phyloP scores from a whole-genome alignment of 2,329 filamentous ascomycete species.

The Colletotrichum abscissum region DNA sequence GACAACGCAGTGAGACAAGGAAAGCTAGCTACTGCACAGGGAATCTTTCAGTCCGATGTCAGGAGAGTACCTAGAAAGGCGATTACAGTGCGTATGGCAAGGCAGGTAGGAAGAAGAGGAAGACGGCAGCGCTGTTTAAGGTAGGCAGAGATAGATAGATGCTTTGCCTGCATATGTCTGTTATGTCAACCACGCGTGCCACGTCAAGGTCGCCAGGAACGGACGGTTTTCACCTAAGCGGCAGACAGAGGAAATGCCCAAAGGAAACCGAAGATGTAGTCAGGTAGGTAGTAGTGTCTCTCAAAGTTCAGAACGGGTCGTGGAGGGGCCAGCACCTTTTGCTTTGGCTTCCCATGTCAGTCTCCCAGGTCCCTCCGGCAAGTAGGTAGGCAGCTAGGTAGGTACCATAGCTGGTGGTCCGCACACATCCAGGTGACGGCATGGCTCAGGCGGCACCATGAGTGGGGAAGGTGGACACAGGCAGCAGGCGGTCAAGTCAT shows the following conservation, averaged over 20 bases:
- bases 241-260: neutral
- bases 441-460: neutral
- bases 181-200: neutral
- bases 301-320: neutral
- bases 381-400: neutral
- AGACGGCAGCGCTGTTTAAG: neutral
- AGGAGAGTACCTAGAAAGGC: neutral
- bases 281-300: too few relatives aligned
- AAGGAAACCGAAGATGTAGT: neutral
- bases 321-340: neutral
- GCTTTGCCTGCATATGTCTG: neutral
- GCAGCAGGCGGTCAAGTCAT: conserved; percentile 5
- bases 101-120: neutral
- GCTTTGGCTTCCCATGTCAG: neutral
- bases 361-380: neutral
- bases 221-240: neutral
- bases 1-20: neutral
- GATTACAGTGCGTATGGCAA: neutral
- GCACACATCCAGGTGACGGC: neutral
- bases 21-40: neutral
- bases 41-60: neutral
- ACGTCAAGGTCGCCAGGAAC: neutral
- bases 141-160: too few relatives aligned
- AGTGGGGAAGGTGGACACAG: conserved; percentile 1
- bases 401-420: neutral